Evolutionary conservation across 2,329 filamentous ascomycete species (phyloP), one percentile per base, ranked within the genome.

Genomic region (Fonsecaea erecta): DNA sequence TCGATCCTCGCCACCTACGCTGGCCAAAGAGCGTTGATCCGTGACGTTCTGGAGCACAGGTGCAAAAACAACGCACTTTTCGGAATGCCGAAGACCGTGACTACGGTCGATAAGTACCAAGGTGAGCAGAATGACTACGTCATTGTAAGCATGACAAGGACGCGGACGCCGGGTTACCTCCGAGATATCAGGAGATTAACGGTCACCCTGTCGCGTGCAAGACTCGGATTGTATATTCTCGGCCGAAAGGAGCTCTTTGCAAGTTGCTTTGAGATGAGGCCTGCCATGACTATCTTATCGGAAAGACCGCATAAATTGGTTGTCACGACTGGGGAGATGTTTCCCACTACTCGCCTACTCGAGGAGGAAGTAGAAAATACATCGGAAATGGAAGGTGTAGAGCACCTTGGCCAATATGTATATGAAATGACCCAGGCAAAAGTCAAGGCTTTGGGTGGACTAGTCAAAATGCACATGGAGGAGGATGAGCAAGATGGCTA

Each of bases 41-140:
- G 86, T 72, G 94, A 99, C 77, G 92, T 99, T 2, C 80, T 99
- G 58, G 82, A 81, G 14, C 91, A 96, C 75, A 86, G 95, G 64
- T 99, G 95, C 77, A 89, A 88, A 40, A 90, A 86, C 72, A 96
- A 93, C 72, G 81, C 88, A 1, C 81, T 98, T 21, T 99, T 99
- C 78, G 93, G 94, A 8, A 81, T 97, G 77, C 95, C 95, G 18
- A 90, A 89, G 77, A 89, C 90, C 60, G 92, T 99, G 30, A 93
- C 92, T 2, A 99, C 96, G 4, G 94, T 99, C 68, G 95, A 99
- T 81, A 97, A 97, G 77, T 99, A 98, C 74, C 95, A 99, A 81
- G 96, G 95, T 76, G 95, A 99, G 82, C 95, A 99, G 79, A 99
- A 99, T 78, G 95, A 99, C 75, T 98, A 97, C 74, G 88, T 99